phyloP scores from a whole-genome alignment of 164 flowering plant genomes.

The Stephania yunnanensis region DNA sequence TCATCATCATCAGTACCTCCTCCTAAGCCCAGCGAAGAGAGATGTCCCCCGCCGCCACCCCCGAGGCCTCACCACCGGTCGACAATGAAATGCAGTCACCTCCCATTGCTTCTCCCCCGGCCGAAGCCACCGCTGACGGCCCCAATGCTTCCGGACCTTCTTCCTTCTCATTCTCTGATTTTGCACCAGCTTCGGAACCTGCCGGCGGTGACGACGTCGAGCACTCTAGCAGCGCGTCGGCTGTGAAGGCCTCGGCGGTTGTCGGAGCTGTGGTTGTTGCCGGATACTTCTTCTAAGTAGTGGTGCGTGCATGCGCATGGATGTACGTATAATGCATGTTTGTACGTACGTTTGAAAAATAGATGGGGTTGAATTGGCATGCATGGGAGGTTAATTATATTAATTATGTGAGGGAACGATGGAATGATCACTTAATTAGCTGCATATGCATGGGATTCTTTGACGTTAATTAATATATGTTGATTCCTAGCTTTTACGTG shows the following conservation, averaged over 20 bases:
- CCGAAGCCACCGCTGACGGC: neutral
- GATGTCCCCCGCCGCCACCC: neutral
- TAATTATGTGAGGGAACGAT: neutral
- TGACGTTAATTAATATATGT: neutral
- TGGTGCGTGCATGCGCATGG: too few species aligned
- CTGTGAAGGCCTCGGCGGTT: slow-evolving; percentile 9
- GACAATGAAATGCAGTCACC: neutral
- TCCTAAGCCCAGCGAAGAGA: too few species aligned
- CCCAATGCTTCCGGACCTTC: neutral
- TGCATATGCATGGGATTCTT: neutral
- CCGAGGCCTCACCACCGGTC: neutral
- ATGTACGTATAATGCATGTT: too few species aligned
- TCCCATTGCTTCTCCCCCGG: neutral
- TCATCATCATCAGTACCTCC: too few species aligned
- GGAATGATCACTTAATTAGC: too few species aligned
- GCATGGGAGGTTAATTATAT: neutral
- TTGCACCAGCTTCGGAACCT: neutral
- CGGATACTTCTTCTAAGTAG: slow-evolving; percentile 3
- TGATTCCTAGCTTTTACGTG: too few species aligned
- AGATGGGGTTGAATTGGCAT: too few species aligned
- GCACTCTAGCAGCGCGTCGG: neutral
- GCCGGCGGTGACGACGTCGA: neutral
- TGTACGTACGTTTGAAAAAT: too few species aligned
- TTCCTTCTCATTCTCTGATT: neutral
- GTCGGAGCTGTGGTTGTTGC: slow-evolving; percentile 1